Conservation (phyloP, 2,329 filamentous ascomycete genomes). For the Sporothrix phasma region DNA sequence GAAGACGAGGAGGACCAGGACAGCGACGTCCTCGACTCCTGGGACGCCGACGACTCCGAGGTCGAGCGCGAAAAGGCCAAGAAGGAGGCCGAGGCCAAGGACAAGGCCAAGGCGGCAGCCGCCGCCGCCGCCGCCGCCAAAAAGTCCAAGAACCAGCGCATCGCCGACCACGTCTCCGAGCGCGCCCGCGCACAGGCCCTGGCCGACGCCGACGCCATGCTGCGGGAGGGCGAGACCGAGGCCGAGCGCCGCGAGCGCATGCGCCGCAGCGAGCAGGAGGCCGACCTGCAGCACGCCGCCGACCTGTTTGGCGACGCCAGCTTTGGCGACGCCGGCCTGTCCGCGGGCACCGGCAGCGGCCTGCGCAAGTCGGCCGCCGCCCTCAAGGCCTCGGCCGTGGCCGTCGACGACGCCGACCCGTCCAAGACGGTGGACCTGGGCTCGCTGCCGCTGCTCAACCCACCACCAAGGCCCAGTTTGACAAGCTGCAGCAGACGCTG, state of each 20-base stretch:
- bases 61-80: constrained; percentile 91
- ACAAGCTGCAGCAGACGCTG: constrained; percentile 66
- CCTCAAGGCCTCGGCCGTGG: constrained; percentile 45
- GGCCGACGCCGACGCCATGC: constrained; percentile 48
- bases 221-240: constrained; percentile 63
- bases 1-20: constrained; percentile 84
- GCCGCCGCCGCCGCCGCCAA: constrained; percentile 81
- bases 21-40: constrained; percentile 82
- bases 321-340: constrained; percentile 65
- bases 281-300: constrained; percentile 79
- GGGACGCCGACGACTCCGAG: constrained; percentile 96
- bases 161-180: constrained; percentile 65
- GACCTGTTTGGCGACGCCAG: constrained; percentile 61
- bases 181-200: constrained; percentile 43
- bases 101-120: constrained; percentile 79
- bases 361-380: constrained; percentile 60
- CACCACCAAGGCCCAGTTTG: constrained; percentile 76
- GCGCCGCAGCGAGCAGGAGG: constrained; percentile 70
- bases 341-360: constrained; percentile 55
- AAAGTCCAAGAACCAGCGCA: constrained; percentile 78
- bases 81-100: constrained; percentile 76
- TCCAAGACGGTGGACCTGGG: constrained; percentile 72
- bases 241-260: constrained; percentile 64
- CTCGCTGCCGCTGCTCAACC: constrained; percentile 76
- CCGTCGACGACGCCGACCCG: constrained; percentile 64